phyloP scores from a whole-genome alignment of 2,329 filamentous ascomycete genomes.

The Ascochyta koolunga region DNA sequence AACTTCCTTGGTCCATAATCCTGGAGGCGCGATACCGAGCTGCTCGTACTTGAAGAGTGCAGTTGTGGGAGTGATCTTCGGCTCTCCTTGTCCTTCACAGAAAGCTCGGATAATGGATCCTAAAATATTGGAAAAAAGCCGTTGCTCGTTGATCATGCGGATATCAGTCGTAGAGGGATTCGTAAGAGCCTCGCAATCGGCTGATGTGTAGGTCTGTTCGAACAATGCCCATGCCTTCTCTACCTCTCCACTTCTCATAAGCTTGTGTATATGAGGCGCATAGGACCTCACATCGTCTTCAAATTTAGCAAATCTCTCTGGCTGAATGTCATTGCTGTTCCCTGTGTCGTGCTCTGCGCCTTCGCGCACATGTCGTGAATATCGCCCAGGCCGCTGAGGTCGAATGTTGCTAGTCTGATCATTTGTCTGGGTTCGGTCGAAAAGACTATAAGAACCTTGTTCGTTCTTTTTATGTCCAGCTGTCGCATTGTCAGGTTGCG shows the following conservation, averaged over 20 bases:
- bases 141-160: constrained; percentile 20
- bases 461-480: neutral
- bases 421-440: neutral
- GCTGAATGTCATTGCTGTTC: neutral
- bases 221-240: constrained; percentile 39
- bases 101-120: constrained; percentile 22
- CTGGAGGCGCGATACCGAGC: constrained; percentile 30
- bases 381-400: constrained; percentile 18
- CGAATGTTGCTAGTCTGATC: neutral
- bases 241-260: constrained; percentile 11
- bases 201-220: constrained; percentile 33
- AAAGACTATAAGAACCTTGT: constrained; percentile 4
- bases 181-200: constrained; percentile 36
- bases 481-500: constrained; percentile 4
- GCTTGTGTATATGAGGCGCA: constrained; percentile 11
- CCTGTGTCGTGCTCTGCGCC: neutral
- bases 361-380: constrained; percentile 22
- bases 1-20: constrained; percentile 28
- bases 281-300: neutral
- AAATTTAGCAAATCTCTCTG: neutral
- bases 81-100: constrained; percentile 14
- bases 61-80: constrained; percentile 28
- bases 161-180: constrained; percentile 29
- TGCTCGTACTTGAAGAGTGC: constrained; percentile 40
- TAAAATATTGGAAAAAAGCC: constrained; percentile 33